phyloP scores from a whole-genome alignment of 1,139 yeast genomes.

The Lodderomyces beijingensis region DNA sequence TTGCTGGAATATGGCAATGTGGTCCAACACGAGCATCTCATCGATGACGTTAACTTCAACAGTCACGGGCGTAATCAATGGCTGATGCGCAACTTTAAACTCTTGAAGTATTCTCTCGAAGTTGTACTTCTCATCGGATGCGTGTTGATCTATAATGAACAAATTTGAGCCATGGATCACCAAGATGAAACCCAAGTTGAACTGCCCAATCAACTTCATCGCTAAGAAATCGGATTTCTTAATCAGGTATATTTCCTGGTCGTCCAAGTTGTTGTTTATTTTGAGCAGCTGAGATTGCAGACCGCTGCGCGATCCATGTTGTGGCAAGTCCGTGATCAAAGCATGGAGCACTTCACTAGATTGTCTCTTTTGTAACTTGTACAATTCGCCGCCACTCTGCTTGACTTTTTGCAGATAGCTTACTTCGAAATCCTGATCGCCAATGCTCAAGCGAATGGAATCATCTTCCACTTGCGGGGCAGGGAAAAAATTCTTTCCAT shows the following conservation, averaged over 20 bases:
- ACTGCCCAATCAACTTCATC: slow-evolving; percentile 87
- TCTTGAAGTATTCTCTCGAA: slow-evolving; percentile 66
- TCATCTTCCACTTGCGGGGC: slow-evolving; percentile 7
- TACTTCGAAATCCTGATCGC: slow-evolving; percentile 14
- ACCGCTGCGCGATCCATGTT: neutral
- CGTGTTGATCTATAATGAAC: slow-evolving; percentile 94
- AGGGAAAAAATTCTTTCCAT: slow-evolving; percentile 15
- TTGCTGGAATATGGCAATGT: slow-evolving; percentile 49
- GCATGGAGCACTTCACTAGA: slow-evolving; percentile 7
- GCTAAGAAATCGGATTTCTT: slow-evolving; percentile 58
- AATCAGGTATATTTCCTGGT: slow-evolving; percentile 48
- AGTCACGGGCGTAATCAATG: slow-evolving; percentile 59
- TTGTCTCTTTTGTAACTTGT: neutral
- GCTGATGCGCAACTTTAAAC: slow-evolving; percentile 55
- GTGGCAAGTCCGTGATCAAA: slow-evolving; percentile 1
- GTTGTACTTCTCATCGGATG: slow-evolving; percentile 91
- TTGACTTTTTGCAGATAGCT: slow-evolving; percentile 1
- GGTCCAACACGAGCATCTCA: slow-evolving; percentile 63
- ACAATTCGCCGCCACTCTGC: slow-evolving; percentile 1
- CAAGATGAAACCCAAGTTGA: slow-evolving; percentile 84
- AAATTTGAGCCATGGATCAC: slow-evolving; percentile 54
- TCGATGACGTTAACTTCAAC: slow-evolving; percentile 75
- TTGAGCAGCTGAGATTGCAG: slow-evolving; percentile 4
- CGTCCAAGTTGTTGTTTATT: slow-evolving; percentile 24
- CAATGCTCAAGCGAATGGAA: slow-evolving; percentile 14